A percentile compares a stretch with the other conserved stretches of the same genome.
Conservation (phyloP, 2,329 filamentous ascomycete genomes). For the Ophiocordyceps sinensis region DNA sequence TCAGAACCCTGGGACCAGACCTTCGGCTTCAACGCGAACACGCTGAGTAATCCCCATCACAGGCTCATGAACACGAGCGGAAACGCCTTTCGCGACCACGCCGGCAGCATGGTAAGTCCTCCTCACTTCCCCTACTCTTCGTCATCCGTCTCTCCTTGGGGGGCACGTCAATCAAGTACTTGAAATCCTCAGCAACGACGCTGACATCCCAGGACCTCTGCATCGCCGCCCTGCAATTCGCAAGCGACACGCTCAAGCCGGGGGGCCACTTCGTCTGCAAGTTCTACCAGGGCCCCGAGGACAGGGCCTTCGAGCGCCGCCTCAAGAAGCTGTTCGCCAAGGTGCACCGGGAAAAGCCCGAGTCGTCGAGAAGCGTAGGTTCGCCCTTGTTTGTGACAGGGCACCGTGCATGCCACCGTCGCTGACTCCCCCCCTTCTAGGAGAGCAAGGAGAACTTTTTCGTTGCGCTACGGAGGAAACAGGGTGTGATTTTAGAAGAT, state of each 20-base stretch:
- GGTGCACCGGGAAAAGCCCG: conserved; percentile 80
- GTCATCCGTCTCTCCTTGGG: neutral
- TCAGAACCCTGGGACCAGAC: conserved; percentile 88
- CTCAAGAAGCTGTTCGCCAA: conserved; percentile 64
- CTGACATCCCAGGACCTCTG: conserved; percentile 63
- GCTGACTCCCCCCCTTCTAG: conserved; percentile 7
- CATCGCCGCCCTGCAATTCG: conserved; percentile 68
- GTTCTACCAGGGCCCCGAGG: conserved; percentile 85
- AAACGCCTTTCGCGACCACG: conserved; percentile 72
- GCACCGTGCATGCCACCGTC: neutral
- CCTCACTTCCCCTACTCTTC: neutral
- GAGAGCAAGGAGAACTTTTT: conserved; percentile 66
- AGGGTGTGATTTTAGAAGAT: conserved; percentile 15
- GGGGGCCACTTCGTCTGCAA: conserved; percentile 94
- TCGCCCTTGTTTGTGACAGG: neutral
- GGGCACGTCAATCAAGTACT: neutral
- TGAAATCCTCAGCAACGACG: neutral
- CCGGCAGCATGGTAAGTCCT: conserved; percentile 70
- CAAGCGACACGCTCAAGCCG: conserved; percentile 64
- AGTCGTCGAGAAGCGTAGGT: conserved; percentile 72
- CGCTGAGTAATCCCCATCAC: conserved; percentile 85
- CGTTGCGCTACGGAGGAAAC: conserved; percentile 59
- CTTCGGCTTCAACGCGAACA: conserved; percentile 66
- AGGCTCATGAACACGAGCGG: conserved; percentile 99
- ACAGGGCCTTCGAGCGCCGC: conserved; percentile 61